Evolutionary conservation across 75 land plant genomes (phyloP).

Genomic region (Sequoiadendron giganteum): DNA sequence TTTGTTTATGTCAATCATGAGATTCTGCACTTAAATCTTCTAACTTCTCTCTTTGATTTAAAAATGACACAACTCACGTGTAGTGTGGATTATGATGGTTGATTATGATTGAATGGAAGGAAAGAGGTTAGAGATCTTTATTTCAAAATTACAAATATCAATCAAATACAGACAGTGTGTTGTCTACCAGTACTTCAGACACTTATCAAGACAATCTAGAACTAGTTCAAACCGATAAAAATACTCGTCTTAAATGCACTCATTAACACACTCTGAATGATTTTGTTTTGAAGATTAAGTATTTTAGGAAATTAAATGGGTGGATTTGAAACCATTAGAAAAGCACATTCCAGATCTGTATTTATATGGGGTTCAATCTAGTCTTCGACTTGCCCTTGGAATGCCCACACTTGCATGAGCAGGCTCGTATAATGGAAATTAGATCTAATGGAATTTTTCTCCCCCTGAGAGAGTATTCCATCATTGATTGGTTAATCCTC

Average conservation of each 20-base stretch:
- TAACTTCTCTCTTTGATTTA: not conserved
- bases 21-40: not conserved
- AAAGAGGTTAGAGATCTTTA: not conserved
- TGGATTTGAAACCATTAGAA: not conserved
- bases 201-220: not conserved
- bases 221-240: not conserved
- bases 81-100: no score
- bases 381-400: not conserved
- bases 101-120: not conserved
- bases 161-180: not conserved
- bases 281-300: not conserved
- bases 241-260: not conserved
- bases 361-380: not conserved
- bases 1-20: no score
- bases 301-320: not conserved
- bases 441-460: not conserved
- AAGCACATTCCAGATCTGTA: not conserved
- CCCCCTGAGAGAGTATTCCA: not conserved
- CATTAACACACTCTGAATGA: not conserved
- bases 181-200: not conserved
- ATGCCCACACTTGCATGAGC: not conserved
- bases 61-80: no score
- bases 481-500: not conserved
- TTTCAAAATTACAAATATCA: not conserved
- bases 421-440: no score